These are phyloP conservation scores for Phytopythium vexans DNA, from an alignment of 352 stramenopile species.

Conservation along the genomic window DNA sequence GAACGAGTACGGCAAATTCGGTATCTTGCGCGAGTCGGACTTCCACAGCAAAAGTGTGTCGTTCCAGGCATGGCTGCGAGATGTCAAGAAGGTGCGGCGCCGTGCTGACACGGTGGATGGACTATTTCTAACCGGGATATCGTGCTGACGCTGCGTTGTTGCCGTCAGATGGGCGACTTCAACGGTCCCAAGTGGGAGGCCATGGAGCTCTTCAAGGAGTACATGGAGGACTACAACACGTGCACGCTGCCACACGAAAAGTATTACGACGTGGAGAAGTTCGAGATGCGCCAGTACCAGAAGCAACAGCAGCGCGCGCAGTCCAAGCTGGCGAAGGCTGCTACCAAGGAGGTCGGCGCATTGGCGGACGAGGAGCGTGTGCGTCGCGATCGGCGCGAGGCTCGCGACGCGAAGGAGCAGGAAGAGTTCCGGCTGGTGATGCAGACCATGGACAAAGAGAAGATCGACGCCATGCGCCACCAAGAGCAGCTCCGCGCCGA, in stretches of 20 bases:
- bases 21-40: conserved; percentile 93
- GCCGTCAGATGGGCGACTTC: conserved; percentile 59
- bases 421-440: conserved; percentile 75
- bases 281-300: conserved; percentile 94
- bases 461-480: conserved; percentile 85
- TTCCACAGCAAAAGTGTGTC: conserved; percentile 89
- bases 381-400: conserved; percentile 50
- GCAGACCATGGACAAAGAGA: conserved; percentile 82
- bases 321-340: conserved; percentile 21
- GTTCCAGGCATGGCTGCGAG: conserved; percentile 94
- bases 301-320: conserved; percentile 63
- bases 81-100: conserved; percentile 87
- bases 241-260: conserved; percentile 95
- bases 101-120: neutral
- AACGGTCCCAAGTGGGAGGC: conserved; percentile 85
- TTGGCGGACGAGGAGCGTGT: conserved; percentile 62
- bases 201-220: conserved; percentile 90
- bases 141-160: neutral
- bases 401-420: conserved; percentile 56
- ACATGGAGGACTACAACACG: conserved; percentile 98
- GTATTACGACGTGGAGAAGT: conserved; percentile 98
- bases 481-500: conserved; percentile 81
- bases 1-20: conserved; percentile 95
- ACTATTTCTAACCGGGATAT: no score
- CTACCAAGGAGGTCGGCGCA: conserved; percentile 14